Evolutionary conservation across 228 moss, liverwort and hornwort species (phyloP).

Genomic region (Sphagnum magellanicum): DNA sequence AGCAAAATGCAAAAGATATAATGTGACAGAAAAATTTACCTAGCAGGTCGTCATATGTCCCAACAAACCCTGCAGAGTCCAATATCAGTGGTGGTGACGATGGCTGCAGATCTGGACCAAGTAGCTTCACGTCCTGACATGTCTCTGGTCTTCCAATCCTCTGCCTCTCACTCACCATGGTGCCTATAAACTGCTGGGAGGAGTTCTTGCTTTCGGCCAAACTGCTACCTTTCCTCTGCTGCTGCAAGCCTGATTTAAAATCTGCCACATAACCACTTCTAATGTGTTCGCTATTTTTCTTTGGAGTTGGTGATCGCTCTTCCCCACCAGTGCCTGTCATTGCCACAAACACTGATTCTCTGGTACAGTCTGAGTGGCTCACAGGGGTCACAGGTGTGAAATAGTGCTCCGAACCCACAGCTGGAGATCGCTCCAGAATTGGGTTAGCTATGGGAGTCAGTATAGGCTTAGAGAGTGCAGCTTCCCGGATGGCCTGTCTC

Average conservation of each 20-base stretch:
- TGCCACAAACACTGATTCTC: constrained; percentile 28
- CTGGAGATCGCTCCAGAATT: constrained; percentile 15
- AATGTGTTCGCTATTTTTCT: constrained; percentile 14
- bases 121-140: constrained; percentile 33
- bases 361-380: constrained; percentile 16
- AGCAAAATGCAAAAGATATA: background rate
- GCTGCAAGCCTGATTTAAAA: constrained; percentile 26
- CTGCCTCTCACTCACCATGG: constrained; percentile 38
- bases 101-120: constrained; percentile 44
- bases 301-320: constrained; percentile 23
- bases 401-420: constrained; percentile 60
- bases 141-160: constrained; percentile 37
- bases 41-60: constrained; percentile 78
- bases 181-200: constrained; percentile 33
- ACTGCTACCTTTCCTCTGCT: constrained; percentile 23
- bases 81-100: constrained; percentile 77
- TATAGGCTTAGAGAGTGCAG: constrained; percentile 63
- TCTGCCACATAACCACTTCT: constrained; percentile 48
- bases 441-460: constrained; percentile 13
- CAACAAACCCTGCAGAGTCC: constrained; percentile 73
- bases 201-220: constrained; percentile 25
- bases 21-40: constrained; percentile 32
- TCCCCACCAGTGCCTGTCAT: constrained; percentile 23
- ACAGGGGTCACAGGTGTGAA: constrained; percentile 73
- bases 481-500: constrained; percentile 79